Conservation (phyloP, 495 filamentous ascomycete genomes). For the Bryoglossum gracile region DNA sequence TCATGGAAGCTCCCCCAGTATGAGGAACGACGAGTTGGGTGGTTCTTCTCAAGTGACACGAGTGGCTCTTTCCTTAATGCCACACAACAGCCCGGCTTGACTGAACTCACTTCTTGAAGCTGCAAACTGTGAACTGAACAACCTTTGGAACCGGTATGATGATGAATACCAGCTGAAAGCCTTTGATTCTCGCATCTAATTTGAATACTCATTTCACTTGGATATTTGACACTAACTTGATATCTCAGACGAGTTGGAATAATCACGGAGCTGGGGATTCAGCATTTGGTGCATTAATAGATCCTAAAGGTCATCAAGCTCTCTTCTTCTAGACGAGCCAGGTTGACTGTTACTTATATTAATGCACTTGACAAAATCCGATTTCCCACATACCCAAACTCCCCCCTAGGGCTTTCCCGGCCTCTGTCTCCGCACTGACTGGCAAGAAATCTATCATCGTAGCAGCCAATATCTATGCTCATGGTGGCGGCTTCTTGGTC, state of each 20-base stretch:
- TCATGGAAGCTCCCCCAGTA: too few species aligned
- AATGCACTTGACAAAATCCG: too few species aligned
- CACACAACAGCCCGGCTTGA: too few species aligned
- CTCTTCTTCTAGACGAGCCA: too few species aligned
- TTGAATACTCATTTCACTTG: not conserved
- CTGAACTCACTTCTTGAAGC: constrained; percentile 27
- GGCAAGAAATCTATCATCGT: constrained; percentile 53
- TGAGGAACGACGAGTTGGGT: too few species aligned
- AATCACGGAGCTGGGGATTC: constrained; percentile 15
- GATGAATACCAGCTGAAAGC: too few species aligned
- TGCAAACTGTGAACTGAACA: constrained; percentile 22
- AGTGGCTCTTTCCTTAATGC: too few species aligned
- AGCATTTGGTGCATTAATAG: constrained; percentile 25
- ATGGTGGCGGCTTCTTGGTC: constrained; percentile 55
- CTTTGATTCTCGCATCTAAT: constrained; percentile 13
- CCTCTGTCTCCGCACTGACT: constrained; percentile 20
- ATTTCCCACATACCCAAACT: too few species aligned
- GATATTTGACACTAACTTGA: not conserved
- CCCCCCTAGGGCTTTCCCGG: constrained; percentile 17
- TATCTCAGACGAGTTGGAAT: constrained; percentile 11
- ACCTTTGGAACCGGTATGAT: constrained; percentile 29
- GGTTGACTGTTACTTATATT: too few species aligned
- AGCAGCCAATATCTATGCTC: constrained; percentile 48
- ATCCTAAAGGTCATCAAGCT: constrained; percentile 28
- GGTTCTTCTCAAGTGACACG: too few species aligned